Conservation (phyloP, 1,284 basidiomycete genomes). For the Puccinia novopanici region DNA sequence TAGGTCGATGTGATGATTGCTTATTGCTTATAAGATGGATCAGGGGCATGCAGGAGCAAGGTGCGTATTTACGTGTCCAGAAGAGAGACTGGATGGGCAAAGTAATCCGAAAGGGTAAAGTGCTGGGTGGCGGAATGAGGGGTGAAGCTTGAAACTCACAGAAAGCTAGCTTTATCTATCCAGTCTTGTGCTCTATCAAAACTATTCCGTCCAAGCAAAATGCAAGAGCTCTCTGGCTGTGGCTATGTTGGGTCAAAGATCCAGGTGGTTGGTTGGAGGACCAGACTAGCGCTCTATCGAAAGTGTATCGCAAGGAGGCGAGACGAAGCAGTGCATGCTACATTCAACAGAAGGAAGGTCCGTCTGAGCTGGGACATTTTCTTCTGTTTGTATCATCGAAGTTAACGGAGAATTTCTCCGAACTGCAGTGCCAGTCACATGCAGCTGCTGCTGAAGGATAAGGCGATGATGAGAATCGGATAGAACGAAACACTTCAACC, state of each 20-base stretch:
- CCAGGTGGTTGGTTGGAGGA: background rate
- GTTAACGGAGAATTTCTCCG: background rate
- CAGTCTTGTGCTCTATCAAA: background rate
- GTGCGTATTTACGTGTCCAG: background rate
- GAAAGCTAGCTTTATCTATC: background rate
- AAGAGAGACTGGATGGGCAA: background rate
- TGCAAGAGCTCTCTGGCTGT: background rate
- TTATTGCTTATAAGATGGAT: background rate
- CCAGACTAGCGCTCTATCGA: background rate
- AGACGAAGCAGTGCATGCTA: background rate
- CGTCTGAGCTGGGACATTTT: background rate
- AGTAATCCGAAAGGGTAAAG: background rate
- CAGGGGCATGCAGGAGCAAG: background rate
- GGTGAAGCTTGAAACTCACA: background rate
- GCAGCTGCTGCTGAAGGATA: background rate
- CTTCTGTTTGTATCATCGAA: background rate
- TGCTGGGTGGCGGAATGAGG: too few relatives aligned
- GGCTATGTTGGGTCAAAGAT: background rate
- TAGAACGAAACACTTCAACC: background rate
- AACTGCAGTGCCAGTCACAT: background rate
- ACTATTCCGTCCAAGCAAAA: background rate
- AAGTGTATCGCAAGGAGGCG: background rate
- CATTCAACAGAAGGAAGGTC: background rate
- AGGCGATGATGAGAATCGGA: background rate
- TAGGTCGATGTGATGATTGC: too few relatives aligned